Base-by-base conservation (phyloP, 805 yeast species). In the Scheffersomyces stipitis region DNA sequence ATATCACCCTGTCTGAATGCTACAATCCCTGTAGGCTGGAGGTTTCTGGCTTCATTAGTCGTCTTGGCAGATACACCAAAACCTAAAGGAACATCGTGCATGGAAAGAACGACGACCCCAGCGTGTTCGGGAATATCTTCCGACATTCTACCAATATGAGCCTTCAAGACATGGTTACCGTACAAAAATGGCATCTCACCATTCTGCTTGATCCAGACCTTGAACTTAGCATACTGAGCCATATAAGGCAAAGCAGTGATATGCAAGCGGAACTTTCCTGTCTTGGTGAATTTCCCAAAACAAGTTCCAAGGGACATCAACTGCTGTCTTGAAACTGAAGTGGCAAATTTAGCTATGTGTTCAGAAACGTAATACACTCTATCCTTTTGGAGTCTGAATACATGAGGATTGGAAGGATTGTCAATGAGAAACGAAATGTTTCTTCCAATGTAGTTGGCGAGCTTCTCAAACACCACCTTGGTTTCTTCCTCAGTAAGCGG, bases 101-200 rank as follows among this genome's bases (percentile, higher is more conserved):
- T 93, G 7, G 96, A 83, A 52, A 77, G 88, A 12, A 93, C 83
- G 48, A 93, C 75, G 15, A 93, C 90, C 56, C 99, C 99, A 2
- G 96, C 93, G 57, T 93, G 99, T 63, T 91, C 98, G 20, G 98
- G 98, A 38, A 93, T 86, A 58, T 93, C 98, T 49, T 93, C 99
- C 37, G 95, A 85, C 86, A 93, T 88, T 53, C 89, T 83, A 24
- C 99, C 99, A 38, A 93, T 75, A 59, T 93, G 99, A 4, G 99
- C 99, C 60, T 93, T 93, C 50, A 93, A 73, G 18, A 91, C 91
- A 61, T 93, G 96, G 69, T 93, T 93, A 26, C 99, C 99, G 53
- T 93, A 93, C 47, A 93, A 67, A 60, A 84, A 93, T 10, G 99
- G 98, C 99, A 93, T 93, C 65, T 93, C 99, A 52, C 99, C 99